Percentiles rank a stretch among this genome's conserved stretches.
These are phyloP conservation scores for Silene latifolia DNA, from an alignment of 148 eudicot genomes.

Conservation along the genomic window DNA sequence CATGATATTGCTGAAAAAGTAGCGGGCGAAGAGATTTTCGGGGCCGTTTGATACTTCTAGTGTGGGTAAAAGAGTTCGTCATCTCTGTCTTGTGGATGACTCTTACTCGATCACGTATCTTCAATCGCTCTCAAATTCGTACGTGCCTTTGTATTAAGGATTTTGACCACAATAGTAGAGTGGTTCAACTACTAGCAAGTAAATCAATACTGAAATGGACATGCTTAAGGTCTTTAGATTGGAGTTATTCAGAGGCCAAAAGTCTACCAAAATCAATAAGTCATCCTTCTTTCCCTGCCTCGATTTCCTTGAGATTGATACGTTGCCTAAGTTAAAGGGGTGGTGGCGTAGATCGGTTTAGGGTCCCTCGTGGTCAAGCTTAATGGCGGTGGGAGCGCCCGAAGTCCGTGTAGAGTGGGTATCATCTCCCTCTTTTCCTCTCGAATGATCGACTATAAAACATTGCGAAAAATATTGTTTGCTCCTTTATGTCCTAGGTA, in stretches of 20 bases:
- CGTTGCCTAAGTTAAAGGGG: constrained; percentile 1
- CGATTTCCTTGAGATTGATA: background rate
- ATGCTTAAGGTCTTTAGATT: constrained; percentile 15
- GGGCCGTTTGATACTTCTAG: background rate
- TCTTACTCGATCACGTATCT: no score
- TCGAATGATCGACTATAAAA: no score
- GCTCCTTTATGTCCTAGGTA: no score
- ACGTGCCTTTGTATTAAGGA: background rate
- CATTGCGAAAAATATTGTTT: no score
- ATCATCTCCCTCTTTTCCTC: no score
- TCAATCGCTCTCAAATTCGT: background rate
- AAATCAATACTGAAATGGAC: constrained; percentile 1
- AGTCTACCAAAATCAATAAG: constrained; percentile 17
- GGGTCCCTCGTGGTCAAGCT: no score
- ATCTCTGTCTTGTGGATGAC: background rate
- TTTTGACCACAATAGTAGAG: no score
- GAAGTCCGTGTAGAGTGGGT: no score
- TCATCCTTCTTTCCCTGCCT: background rate
- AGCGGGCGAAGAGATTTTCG: background rate
- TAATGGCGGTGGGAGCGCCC: no score
- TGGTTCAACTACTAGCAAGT: background rate
- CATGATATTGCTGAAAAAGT: constrained; percentile 12
- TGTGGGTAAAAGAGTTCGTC: background rate
- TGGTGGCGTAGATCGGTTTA: background rate
- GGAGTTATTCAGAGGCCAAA: background rate